phyloP scores from a whole-genome alignment of 768 basidiomycete genomes.

The Sutorius australiensis region DNA sequence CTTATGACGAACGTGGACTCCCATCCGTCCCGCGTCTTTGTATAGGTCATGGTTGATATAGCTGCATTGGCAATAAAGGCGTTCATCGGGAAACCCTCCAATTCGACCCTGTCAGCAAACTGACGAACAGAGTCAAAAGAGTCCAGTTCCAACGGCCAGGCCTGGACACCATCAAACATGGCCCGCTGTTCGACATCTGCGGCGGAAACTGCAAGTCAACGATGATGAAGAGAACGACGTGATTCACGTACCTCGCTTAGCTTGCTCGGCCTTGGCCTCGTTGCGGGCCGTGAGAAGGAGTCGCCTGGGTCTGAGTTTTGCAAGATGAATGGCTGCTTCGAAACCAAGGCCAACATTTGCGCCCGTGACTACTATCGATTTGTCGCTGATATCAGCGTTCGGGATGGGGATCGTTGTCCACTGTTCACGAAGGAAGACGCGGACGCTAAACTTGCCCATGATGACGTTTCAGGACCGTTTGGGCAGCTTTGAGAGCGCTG shows the following conservation, averaged over 20 bases:
- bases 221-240: background rate
- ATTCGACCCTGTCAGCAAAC: slow-evolving; percentile 30
- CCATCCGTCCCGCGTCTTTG: slow-evolving; percentile 34
- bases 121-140: slow-evolving; percentile 32
- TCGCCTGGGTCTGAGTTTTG: slow-evolving; percentile 22
- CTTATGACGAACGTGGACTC: slow-evolving; percentile 32
- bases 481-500: background rate
- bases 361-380: slow-evolving; percentile 25
- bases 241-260: slow-evolving; percentile 16
- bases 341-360: slow-evolving; percentile 31
- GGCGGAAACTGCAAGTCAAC: background rate
- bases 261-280: slow-evolving; percentile 16
- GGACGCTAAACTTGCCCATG: slow-evolving; percentile 24
- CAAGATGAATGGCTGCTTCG: slow-evolving; percentile 26
- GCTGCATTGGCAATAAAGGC: slow-evolving; percentile 34
- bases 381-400: slow-evolving; percentile 16
- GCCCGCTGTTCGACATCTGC: slow-evolving; percentile 20
- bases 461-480: background rate
- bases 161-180: slow-evolving; percentile 12
- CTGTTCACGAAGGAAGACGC: slow-evolving; percentile 25
- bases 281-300: slow-evolving; percentile 27
- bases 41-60: slow-evolving; percentile 12
- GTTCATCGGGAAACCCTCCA: slow-evolving; percentile 25
- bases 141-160: slow-evolving; percentile 34
- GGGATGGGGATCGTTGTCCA: slow-evolving; percentile 26